Base-by-base conservation (phyloP, 345 rosid species). In the Populus nigra region DNA sequence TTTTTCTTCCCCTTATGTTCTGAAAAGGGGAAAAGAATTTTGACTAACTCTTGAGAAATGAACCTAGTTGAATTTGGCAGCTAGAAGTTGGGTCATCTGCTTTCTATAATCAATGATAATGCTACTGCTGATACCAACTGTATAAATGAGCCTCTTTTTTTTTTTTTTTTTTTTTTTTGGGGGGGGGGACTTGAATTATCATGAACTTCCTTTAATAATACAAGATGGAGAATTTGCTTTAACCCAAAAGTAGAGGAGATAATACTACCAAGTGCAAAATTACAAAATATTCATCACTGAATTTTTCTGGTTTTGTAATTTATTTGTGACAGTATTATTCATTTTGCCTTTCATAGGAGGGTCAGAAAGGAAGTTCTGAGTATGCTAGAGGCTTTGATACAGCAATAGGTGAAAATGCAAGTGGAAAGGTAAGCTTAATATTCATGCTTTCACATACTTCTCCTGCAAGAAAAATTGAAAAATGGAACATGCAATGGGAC, bases 361-460 rank as follows among this genome's bases (percentile, higher is more conserved):
- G 85, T 65, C 79, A 76, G 76, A 90, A 83, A 86, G 87, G 82
- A 76, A 39, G 55, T 27, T 71, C 76, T 16, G 94, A 91, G 82
- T 90, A 89, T 72, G 80, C 84, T 18, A 87, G 90, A 84, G 88
- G 88, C 73, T 82, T 88, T 33, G 96, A 90, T 36, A 53, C 77
- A 27, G 75, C 77, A 33, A 76, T 72, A 47, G 94, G 87, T 29
- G 97, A 90, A 74, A 76, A 85, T 81, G 81, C 87, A 77, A 76
- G 82, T 79, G 77, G 84, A 65, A 90, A 90, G 91, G 98, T 90
- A 71, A 61, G 36, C 35, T 74, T 43, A 71, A 47, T 20, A 41
- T n/a, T 15, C 18, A 7, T 69, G 45, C 31, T 1, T n/a, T 57
- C 7, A 4, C 27, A 41, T 22, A 2, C 16, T n/a, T 27, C 69